Percentiles rank a stretch among this genome's conserved stretches.
Evolutionary conservation across 371 early-diverging fungal genomes (phyloP).

Genomic region (Zychaea mexicana): DNA sequence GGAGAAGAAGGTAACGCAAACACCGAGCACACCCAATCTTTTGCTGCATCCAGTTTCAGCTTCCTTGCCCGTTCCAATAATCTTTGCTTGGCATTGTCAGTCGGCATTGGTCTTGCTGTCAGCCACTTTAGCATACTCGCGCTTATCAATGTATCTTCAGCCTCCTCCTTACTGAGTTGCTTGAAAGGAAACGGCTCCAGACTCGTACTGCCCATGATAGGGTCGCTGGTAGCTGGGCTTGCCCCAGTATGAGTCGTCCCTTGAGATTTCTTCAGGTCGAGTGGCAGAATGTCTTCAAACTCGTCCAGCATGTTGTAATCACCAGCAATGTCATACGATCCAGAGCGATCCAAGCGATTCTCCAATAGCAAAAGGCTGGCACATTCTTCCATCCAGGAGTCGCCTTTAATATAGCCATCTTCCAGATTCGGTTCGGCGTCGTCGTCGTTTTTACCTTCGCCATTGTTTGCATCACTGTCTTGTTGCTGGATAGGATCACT

Average conservation of each 20-base stretch:
- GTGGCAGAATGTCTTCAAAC: background rate
- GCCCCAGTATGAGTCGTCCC: background rate
- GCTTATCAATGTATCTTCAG: background rate
- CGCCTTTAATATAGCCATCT: background rate
- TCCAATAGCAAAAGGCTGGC: background rate
- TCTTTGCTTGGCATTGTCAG: background rate
- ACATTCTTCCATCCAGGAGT: background rate
- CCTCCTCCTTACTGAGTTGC: background rate
- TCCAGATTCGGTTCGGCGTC: background rate
- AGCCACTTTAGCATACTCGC: constrained; percentile 9
- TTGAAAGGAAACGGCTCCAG: background rate
- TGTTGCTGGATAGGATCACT: background rate
- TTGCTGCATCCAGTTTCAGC: background rate
- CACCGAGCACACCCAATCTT: background rate
- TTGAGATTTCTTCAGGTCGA: background rate
- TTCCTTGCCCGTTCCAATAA: background rate
- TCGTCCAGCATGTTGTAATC: background rate
- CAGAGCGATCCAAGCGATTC: background rate
- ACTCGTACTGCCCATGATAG: background rate
- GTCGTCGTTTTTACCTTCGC: background rate
- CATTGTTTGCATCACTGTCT: background rate
- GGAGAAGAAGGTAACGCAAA: background rate
- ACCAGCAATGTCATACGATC: background rate
- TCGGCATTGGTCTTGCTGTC: background rate
- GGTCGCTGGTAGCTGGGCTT: background rate